These are phyloP conservation scores for Pythium guiyangense DNA, from an alignment of 352 stramenopile species.

Conservation along the genomic window DNA sequence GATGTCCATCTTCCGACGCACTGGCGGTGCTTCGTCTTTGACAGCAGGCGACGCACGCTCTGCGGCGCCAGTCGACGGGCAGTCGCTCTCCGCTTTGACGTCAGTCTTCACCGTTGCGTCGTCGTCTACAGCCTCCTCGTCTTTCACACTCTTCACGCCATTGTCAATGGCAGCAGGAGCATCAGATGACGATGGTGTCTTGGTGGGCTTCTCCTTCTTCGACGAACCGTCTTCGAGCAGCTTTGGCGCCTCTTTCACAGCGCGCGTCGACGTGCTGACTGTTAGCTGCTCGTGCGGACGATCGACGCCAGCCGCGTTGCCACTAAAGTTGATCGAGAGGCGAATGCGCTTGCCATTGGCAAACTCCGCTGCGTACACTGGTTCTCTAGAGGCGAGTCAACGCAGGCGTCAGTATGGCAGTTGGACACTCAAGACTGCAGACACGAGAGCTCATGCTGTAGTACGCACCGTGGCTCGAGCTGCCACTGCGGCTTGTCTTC, in stretches of 20 bases:
- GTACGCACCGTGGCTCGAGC: constrained; percentile 17
- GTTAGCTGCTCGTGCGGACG: not conserved
- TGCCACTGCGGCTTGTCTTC: constrained; percentile 73
- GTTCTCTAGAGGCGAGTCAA: constrained; percentile 19
- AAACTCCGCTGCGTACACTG: constrained; percentile 63
- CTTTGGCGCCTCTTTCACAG: not conserved
- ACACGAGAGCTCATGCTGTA: not conserved
- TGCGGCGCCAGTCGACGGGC: not conserved
- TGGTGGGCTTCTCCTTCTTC: not conserved
- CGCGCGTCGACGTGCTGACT: not conserved
- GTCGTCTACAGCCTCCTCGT: not conserved
- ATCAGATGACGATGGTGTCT: not conserved
- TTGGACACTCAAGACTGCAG: not conserved
- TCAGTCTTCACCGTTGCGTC: not conserved
- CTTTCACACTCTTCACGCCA: not conserved
- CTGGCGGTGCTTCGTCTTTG: constrained; percentile 9
- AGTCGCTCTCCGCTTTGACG: not conserved
- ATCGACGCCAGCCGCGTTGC: not conserved
- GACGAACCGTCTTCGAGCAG: not conserved
- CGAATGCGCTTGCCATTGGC: constrained; percentile 70
- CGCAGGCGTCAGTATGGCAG: not conserved
- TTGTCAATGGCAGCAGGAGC: not conserved
- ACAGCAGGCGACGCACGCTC: not conserved
- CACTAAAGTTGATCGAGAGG: constrained; percentile 72
- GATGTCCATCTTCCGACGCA: constrained; percentile 45